Evolutionary conservation across 2,329 filamentous ascomycete genomes (phyloP), one percentile per base, ranked within the genome.

Genomic region (Xylariaceae sp.): DNA sequence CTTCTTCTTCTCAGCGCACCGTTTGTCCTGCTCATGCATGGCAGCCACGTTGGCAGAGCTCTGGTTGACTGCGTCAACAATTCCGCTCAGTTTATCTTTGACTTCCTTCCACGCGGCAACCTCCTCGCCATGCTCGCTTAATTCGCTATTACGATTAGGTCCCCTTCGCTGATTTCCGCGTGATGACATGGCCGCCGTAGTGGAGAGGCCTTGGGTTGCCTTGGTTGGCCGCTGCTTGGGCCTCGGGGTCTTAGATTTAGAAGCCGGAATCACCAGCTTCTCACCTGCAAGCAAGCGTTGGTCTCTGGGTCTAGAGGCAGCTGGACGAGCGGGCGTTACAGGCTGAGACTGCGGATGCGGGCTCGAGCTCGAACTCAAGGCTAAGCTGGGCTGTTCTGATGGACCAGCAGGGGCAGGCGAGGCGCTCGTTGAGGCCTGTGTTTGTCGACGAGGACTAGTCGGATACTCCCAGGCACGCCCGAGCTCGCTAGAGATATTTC

Each of bases 71-170:
- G 67, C 62, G 1, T 76, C 72, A 6, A 77, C 53, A 24, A 75
- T 65, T 28, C 53, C 58, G 12, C 69, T 69, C 14, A 78, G 56
- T 48, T 76, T 73, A 4, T 75, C 74, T 59, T 76, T 75, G 60
- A 74, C 65, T 26, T 70, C 71, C 47, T 74, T 71, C 77, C 77
- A 79, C 9, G 77, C 64, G 37, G 69, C 65, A 6, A 76, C 67
- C 54, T 79, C 77, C 56, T 79, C 77, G 34, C 76, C 77, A 56
- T 76, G 74, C 56, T 71, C 71, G 34, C 72, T 60, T 6, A 67
- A 61, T 49, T 73, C 74, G 49, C 71, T 76, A 47, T 76, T 78
- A 43, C 77, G 73, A 53, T 71, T 72, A 3, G 65, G 61, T 1
- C 67, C 69, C 24, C 71, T 65, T n/a, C 67, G 71, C 16, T 71